These are phyloP conservation scores for Corinectria fuckeliana DNA, from an alignment of 2,329 filamentous ascomycete species.

Conservation along the genomic window DNA sequence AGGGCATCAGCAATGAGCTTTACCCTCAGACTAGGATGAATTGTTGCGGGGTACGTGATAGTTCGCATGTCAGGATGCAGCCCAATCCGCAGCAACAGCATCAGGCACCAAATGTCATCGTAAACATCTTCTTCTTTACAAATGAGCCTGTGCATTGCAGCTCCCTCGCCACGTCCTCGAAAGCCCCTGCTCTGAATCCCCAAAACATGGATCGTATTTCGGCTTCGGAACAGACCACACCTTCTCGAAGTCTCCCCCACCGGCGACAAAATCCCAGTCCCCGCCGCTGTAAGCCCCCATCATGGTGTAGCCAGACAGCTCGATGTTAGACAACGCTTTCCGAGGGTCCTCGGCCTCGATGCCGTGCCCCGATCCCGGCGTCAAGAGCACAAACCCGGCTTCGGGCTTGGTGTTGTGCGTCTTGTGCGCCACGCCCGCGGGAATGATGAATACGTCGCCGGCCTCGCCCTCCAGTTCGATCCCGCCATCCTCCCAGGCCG, in stretches of 20 bases:
- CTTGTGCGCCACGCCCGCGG: conserved; percentile 63
- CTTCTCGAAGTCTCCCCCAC: conserved; percentile 28
- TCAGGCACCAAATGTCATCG: neutral
- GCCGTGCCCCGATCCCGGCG: conserved; percentile 50
- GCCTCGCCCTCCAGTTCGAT: conserved; percentile 54
- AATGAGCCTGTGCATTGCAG: neutral
- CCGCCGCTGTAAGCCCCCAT: conserved; percentile 56
- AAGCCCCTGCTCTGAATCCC: conserved; percentile 3
- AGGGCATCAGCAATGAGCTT: too few species aligned
- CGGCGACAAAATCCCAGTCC: conserved; percentile 30
- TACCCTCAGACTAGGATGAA: too few species aligned
- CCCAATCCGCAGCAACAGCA: too few species aligned
- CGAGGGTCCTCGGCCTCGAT: conserved; percentile 45
- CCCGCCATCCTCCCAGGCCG: conserved; percentile 53
- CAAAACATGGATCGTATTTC: conserved; percentile 28
- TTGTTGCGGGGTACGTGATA: too few species aligned
- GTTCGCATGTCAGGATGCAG: too few species aligned
- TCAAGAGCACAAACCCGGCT: conserved; percentile 44
- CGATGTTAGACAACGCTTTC: conserved; percentile 44
- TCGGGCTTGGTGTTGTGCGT: conserved; percentile 52
- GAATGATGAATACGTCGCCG: conserved; percentile 66
- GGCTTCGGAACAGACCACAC: conserved; percentile 31
- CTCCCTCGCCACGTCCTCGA: conserved; percentile 25
- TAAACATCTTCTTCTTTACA: neutral
- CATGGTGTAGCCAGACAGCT: conserved; percentile 42